Evolutionary conservation across 305 asterid species (phyloP).

Genomic region (Ajuga reptans): DNA sequence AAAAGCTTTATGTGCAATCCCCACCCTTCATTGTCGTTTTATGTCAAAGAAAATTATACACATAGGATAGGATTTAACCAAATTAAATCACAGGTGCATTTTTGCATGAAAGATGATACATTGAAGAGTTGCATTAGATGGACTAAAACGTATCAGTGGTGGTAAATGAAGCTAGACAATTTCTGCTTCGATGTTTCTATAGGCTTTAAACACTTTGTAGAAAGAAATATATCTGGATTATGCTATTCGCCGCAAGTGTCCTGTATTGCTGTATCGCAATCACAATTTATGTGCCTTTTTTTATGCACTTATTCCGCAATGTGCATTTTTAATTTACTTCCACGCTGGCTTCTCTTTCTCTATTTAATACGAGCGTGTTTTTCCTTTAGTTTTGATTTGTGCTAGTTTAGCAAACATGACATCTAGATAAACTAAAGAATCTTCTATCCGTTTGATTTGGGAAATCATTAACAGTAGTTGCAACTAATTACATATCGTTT

Average conservation of each 20-base stretch:
- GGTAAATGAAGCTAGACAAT: background rate
- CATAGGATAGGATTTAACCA: background rate
- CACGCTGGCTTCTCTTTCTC: background rate
- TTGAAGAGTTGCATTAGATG: background rate
- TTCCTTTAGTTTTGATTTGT: background rate
- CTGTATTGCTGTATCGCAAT: background rate
- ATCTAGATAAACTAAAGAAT: background rate
- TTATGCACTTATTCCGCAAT: background rate
- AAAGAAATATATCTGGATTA: background rate
- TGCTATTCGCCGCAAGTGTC: background rate
- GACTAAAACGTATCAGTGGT: background rate
- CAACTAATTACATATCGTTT: slow-evolving; percentile 9
- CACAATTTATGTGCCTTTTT: too few relatives aligned
- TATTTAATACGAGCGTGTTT: background rate
- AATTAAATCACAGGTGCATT: background rate
- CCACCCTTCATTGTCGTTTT: too few relatives aligned
- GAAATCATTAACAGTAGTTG: background rate
- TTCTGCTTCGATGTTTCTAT: too few relatives aligned
- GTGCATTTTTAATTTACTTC: background rate
- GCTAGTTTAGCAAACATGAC: background rate
- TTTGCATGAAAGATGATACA: background rate
- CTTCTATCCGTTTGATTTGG: background rate
- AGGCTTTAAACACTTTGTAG: background rate
- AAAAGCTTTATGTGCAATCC: too few relatives aligned
- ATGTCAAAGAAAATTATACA: background rate